These are phyloP conservation scores for Ophiostoma quercus DNA, from an alignment of 2,329 filamentous ascomycete species.

Conservation along the genomic window DNA sequence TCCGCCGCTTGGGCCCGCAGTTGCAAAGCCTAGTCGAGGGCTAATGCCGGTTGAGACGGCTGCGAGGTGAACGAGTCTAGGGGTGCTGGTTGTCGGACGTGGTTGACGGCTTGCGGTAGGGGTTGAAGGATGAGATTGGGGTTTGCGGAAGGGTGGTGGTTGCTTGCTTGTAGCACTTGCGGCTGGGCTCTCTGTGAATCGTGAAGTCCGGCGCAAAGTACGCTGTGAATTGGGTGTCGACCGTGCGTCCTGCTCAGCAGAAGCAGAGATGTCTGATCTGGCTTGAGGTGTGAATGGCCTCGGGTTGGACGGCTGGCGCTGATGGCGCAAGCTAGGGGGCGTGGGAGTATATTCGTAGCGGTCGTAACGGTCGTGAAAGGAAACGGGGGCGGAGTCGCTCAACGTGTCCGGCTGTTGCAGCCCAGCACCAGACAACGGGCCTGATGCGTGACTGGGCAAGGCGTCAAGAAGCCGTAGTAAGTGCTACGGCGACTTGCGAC, in stretches of 20 bases:
- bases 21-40: constrained; percentile 36
- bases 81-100: constrained; percentile 20
- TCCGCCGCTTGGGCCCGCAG: constrained; percentile 31
- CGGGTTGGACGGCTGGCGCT: constrained; percentile 33
- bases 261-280: constrained; percentile 17
- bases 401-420: constrained; percentile 23
- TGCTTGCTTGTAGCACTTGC: constrained; percentile 28
- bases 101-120: constrained; percentile 3
- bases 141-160: not conserved
- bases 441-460: constrained; percentile 26
- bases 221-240: constrained; percentile 46
- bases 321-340: constrained; percentile 27
- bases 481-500: constrained; percentile 19
- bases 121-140: constrained; percentile 4
- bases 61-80: constrained; percentile 41
- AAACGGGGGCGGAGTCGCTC: constrained; percentile 21
- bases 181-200: constrained; percentile 44
- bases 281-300: constrained; percentile 34
- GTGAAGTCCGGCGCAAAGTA: constrained; percentile 49
- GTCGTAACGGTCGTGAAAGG: constrained; percentile 51
- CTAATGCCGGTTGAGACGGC: constrained; percentile 46
- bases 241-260: constrained; percentile 34
- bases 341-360: constrained; percentile 45
- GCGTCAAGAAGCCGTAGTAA: constrained; percentile 22
- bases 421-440: constrained; percentile 24